Conservation (phyloP, 2,329 filamentous ascomycete genomes). For the Neonectria neomacrospora region DNA sequence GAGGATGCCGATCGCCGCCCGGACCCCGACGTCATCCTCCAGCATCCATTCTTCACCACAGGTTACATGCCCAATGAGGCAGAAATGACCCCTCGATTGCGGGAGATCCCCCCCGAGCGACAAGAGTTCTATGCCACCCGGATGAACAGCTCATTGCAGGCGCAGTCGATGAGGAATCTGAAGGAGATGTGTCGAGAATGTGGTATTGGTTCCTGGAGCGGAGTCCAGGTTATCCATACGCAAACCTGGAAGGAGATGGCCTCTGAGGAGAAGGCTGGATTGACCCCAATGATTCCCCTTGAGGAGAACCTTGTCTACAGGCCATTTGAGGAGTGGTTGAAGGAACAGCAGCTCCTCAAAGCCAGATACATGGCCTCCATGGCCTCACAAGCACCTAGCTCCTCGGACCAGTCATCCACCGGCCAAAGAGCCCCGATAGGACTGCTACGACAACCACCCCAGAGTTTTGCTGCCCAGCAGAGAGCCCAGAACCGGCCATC, state of each 20-base stretch:
- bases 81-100: conserved; percentile 68
- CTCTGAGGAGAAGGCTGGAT: conserved; percentile 73
- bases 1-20: conserved; percentile 80
- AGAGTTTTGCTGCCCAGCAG: conserved; percentile 75
- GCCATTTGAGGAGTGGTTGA: conserved; percentile 70
- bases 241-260: conserved; percentile 74
- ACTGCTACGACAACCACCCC: conserved; percentile 64
- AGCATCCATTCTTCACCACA: conserved; percentile 81
- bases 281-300: conserved; percentile 72
- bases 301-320: conserved; percentile 71
- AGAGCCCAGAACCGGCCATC: conserved; percentile 65
- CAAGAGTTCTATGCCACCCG: conserved; percentile 67
- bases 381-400: conserved; percentile 42
- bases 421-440: conserved; percentile 53
- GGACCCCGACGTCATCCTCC: conserved; percentile 80
- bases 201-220: conserved; percentile 66
- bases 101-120: conserved; percentile 66
- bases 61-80: conserved; percentile 75
- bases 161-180: conserved; percentile 62
- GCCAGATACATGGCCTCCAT: conserved; percentile 46
- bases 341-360: conserved; percentile 60
- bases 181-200: conserved; percentile 68
- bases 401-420: conserved; percentile 50
- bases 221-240: conserved; percentile 59
- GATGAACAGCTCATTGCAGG: conserved; percentile 57